Evolutionary conservation across 352 stramenopile genomes (phyloP).

Genomic region (Phytophthora pluvialis): DNA sequence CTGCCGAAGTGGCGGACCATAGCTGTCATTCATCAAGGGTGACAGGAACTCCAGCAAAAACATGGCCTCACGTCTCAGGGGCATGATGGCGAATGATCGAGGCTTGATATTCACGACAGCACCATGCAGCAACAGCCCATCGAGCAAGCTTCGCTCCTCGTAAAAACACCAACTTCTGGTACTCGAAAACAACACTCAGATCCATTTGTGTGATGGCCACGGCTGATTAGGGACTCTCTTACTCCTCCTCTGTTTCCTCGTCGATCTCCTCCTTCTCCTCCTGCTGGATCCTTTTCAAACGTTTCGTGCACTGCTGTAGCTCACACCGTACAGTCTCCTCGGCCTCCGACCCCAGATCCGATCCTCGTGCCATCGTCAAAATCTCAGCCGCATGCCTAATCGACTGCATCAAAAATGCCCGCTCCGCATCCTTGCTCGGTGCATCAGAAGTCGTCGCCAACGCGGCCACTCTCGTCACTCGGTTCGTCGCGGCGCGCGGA

Average conservation of each 20-base stretch:
- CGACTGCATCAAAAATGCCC: constrained; percentile 23
- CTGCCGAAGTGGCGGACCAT: no score
- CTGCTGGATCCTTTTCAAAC: constrained; percentile 29
- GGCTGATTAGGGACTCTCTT: constrained; percentile 1
- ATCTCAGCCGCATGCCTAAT: constrained; percentile 19
- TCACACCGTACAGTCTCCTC: constrained; percentile 20
- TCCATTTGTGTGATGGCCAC: background rate
- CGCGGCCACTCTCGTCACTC: constrained; percentile 1
- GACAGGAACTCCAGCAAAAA: no score
- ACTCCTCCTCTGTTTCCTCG: constrained; percentile 5
- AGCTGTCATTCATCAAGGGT: no score
- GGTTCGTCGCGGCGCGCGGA: background rate
- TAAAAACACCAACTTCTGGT: background rate
- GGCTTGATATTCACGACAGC: background rate
- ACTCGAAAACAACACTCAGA: background rate
- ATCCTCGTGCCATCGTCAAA: constrained; percentile 15
- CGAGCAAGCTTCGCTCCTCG: background rate
- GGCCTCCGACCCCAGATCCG: constrained; percentile 11
- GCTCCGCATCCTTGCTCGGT: background rate
- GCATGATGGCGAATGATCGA: background rate
- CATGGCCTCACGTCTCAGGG: no score
- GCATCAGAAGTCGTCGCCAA: background rate
- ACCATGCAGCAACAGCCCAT: background rate
- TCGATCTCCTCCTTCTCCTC: constrained; percentile 1
- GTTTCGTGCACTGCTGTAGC: constrained; percentile 22